A percentile compares a stretch with the other conserved stretches of the same genome.
phyloP scores from a whole-genome alignment of 2,329 filamentous ascomycete genomes.

The Neonectria neomacrospora region DNA sequence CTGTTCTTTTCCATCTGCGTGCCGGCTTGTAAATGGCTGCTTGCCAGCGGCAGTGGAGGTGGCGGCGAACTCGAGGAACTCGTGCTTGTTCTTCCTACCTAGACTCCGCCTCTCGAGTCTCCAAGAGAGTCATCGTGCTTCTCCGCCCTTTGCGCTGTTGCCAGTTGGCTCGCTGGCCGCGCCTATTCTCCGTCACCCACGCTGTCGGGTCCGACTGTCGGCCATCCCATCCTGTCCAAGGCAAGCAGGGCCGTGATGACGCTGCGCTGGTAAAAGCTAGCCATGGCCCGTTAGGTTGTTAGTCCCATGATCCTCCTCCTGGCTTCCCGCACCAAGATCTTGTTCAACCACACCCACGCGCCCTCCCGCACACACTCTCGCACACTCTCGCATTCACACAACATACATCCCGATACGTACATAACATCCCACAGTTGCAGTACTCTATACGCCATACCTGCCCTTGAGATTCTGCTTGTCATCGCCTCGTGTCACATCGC shows the following conservation, averaged over 20 bases:
- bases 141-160: slow-evolving; percentile 21
- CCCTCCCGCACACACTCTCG: slow-evolving; percentile 10
- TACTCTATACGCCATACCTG: slow-evolving; percentile 31
- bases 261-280: slow-evolving; percentile 25
- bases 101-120: neutral
- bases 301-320: slow-evolving; percentile 26
- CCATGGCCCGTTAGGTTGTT: slow-evolving; percentile 24
- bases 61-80: slow-evolving; percentile 1
- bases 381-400: slow-evolving; percentile 11
- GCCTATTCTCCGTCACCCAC: slow-evolving; percentile 21
- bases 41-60: neutral
- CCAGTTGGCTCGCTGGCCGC: slow-evolving; percentile 1
- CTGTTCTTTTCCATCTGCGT: neutral
- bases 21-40: neutral
- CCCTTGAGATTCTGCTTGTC: slow-evolving; percentile 29
- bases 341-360: slow-evolving; percentile 16
- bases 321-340: slow-evolving; percentile 15
- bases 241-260: slow-evolving; percentile 24
- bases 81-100: neutral
- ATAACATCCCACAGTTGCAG: neutral
- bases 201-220: slow-evolving; percentile 27
- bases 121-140: slow-evolving; percentile 15
- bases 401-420: slow-evolving; percentile 10
- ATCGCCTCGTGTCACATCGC: slow-evolving; percentile 10
- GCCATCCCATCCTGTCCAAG: slow-evolving; percentile 4